Base-by-base conservation (phyloP, 495 filamentous ascomycete genomes). In the Xylaria longipes region DNA sequence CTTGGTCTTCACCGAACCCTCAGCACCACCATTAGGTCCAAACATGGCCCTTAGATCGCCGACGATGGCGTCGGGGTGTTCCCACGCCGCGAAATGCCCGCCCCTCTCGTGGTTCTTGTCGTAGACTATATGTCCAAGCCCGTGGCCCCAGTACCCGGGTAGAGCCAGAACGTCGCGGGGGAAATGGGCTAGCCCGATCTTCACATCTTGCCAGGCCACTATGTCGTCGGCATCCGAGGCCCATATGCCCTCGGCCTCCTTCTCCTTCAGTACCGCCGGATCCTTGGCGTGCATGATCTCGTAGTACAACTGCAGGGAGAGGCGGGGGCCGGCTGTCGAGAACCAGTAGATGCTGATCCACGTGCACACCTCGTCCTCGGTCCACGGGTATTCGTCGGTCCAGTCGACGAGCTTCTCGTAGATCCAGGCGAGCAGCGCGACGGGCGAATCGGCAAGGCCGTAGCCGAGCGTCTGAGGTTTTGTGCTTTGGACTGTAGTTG, bases 61-160 rank as follows among this genome's bases (percentile, higher is more conserved):
- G 0, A 83, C 86, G 15, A 91, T 76, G n/a, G 71, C 73, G 11
- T 89, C 80, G 4, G 91, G 89, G 31, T 74, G 71, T 71, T 92
- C 90, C 74, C 83, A 87, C 1, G 89, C 86, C 1, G 88, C 86
- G 77, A 92, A 92, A 77, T 93, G 91, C 0, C 91, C 90, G 1
- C 91, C 90, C 3, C 72, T 70, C 0, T 81, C 74, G 77, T 91
- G 80, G 35, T 82, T 72, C n/a, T 76, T 83, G 76, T 90, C 86
- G 52, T 81, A 85, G 2, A 90, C 87, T 0, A 92, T 79, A 3
- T 82, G 79, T 0, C 90, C 89, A 27, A 90, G 56, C 14, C 80
- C 82, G 45, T 79, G 72, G 0, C 80, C 84, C 85, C 87, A 91
- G n/a, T 73, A 73, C 20, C 70, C 76, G 11, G 90, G 91, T 50